Evolutionary conservation across 2,329 filamentous ascomycete species (phyloP).

Genomic region (Penicillium sp.): DNA sequence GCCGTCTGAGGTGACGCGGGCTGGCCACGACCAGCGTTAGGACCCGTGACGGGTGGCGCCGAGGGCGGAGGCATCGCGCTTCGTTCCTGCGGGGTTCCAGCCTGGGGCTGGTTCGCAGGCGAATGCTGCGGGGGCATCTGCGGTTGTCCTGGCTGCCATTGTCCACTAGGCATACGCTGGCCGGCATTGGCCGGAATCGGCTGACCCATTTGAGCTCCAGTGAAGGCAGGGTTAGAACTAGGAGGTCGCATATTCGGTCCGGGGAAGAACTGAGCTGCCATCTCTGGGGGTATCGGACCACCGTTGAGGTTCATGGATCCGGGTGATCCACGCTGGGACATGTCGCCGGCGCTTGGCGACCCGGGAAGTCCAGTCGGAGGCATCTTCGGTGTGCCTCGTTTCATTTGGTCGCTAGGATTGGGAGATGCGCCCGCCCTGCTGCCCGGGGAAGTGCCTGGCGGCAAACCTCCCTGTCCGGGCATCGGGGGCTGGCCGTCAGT

Average conservation of each 20-base stretch:
- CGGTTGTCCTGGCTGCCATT: constrained; percentile 45
- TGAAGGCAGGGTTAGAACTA: constrained; percentile 54
- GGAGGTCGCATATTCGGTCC: constrained; percentile 59
- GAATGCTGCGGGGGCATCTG: constrained; percentile 51
- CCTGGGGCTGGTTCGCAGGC: constrained; percentile 45
- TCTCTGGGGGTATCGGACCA: constrained; percentile 51
- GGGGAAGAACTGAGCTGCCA: constrained; percentile 46
- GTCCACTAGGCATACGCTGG: constrained; percentile 42
- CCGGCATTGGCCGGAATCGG: constrained; percentile 42
- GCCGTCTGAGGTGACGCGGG: constrained; percentile 48
- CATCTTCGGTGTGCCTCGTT: constrained; percentile 62
- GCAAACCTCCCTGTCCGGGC: constrained; percentile 49
- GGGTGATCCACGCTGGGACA: constrained; percentile 60
- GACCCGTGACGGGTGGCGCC: constrained; percentile 42
- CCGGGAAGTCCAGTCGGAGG: constrained; percentile 56
- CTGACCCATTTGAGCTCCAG: constrained; percentile 44
- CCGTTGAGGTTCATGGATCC: constrained; percentile 57
- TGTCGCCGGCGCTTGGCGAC: constrained; percentile 59
- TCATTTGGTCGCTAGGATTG: constrained; percentile 63
- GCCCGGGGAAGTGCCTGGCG: constrained; percentile 58
- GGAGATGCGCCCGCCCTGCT: constrained; percentile 60
- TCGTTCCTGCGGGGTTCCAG: constrained; percentile 58
- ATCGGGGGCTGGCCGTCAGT: constrained; percentile 51
- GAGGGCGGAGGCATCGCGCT: constrained; percentile 54
- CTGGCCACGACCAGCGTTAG: constrained; percentile 43